These are phyloP conservation scores for Osmanthus fragrans DNA, from an alignment of 257 asterid genomes.

Conservation along the genomic window DNA sequence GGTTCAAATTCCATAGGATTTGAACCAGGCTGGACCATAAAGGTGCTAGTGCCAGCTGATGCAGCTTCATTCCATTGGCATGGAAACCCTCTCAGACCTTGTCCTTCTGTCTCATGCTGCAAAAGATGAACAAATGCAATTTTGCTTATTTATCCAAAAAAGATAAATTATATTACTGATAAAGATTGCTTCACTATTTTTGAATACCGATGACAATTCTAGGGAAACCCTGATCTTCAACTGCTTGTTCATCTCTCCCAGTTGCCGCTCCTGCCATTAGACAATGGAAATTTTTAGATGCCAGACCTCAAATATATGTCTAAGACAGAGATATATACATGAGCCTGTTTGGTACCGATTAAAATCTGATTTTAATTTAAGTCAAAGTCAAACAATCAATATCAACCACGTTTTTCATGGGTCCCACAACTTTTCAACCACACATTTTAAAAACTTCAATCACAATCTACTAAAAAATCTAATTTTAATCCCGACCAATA, in stretches of 20 bases:
- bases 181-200: no score
- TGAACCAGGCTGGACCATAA: conserved; percentile 42
- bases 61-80: conserved; percentile 53
- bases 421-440: no score
- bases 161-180: background rate
- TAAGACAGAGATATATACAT: background rate
- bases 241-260: conserved; percentile 90
- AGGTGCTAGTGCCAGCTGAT: conserved; percentile 40
- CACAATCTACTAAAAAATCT: no score
- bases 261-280: conserved; percentile 68
- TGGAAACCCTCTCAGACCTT: conserved; percentile 38
- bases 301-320: background rate
- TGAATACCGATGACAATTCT: conserved; percentile 62
- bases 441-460: no score
- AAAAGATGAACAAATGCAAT: conserved; percentile 7
- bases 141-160: background rate
- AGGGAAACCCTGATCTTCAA: conserved; percentile 74
- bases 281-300: background rate
- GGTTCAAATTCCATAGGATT: conserved; percentile 54
- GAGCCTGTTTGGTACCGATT: no score
- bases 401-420: no score
- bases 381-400: no score
- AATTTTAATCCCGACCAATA: no score
- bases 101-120: conserved; percentile 72
- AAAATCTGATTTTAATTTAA: no score